These are phyloP conservation scores for Pichia kluyveri DNA, from an alignment of 805 yeast genomes.

Conservation along the genomic window DNA sequence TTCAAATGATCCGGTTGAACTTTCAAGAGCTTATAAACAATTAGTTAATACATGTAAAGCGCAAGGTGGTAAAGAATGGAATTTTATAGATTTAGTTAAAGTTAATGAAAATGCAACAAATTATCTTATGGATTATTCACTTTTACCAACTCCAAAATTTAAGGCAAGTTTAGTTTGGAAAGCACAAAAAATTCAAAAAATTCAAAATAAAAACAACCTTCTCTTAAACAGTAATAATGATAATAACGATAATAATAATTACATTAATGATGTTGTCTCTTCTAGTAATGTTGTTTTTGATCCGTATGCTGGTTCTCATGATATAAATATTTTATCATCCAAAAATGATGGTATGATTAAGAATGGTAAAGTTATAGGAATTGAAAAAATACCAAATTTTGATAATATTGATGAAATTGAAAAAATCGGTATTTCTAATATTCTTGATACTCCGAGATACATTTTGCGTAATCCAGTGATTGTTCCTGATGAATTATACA, in stretches of 20 bases:
- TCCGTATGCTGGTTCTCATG: not conserved
- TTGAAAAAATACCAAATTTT: slow-evolving; percentile 2
- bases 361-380: slow-evolving; percentile 1
- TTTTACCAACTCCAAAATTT: slow-evolving; percentile 6
- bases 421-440: slow-evolving; percentile 5
- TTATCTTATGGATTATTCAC: slow-evolving; percentile 12
- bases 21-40: slow-evolving; percentile 25
- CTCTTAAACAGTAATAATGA: not conserved
- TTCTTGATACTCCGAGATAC: slow-evolving; percentile 1
- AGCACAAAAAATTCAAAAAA: slow-evolving; percentile 1
- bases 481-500: slow-evolving; percentile 17
- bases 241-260: not conserved
- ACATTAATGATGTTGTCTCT: not conserved
- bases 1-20: slow-evolving; percentile 19
- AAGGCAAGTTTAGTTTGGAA: slow-evolving; percentile 7
- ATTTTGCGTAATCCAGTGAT: slow-evolving; percentile 21
- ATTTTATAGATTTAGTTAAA: slow-evolving; percentile 20
- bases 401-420: slow-evolving; percentile 4
- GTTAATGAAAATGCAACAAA: slow-evolving; percentile 23
- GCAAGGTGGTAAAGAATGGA: slow-evolving; percentile 24
- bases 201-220: not conserved
- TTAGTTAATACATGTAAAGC: slow-evolving; percentile 26
- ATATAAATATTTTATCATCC: not conserved
- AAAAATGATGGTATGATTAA: not conserved
- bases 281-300: not conserved